Evolutionary conservation across 1,284 basidiomycete genomes (phyloP).

Genomic region (Leccinum subspadiceum): DNA sequence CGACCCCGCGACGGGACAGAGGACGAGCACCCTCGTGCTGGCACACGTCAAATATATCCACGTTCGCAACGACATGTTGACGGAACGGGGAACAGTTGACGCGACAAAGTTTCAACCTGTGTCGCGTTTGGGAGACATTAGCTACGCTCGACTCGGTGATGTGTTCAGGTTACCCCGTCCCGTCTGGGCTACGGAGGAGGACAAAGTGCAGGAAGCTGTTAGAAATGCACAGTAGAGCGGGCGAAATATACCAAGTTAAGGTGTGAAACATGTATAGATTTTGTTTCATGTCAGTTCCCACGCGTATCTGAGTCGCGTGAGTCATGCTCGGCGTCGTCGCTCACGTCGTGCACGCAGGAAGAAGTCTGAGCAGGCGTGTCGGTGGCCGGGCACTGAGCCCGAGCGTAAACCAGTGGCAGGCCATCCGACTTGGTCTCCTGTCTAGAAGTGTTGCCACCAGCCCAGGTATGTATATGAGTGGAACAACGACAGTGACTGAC

Average conservation of each 20-base stretch:
- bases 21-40: slow-evolving; percentile 49
- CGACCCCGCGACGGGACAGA: slow-evolving; percentile 37
- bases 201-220: slow-evolving; percentile 19
- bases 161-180: slow-evolving; percentile 48
- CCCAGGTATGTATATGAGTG: neutral
- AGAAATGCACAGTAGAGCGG: neutral
- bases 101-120: slow-evolving; percentile 52
- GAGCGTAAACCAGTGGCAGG: neutral
- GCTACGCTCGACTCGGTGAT: slow-evolving; percentile 46
- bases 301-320: too few species aligned
- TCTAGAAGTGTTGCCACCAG: neutral
- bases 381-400: neutral
- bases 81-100: slow-evolving; percentile 43
- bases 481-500: neutral
- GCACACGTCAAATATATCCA: slow-evolving; percentile 65
- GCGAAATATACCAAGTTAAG: too few species aligned
- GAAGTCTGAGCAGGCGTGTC: too few species aligned
- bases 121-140: slow-evolving; percentile 55
- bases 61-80: slow-evolving; percentile 50
- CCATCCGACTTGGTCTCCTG: slow-evolving; percentile 44
- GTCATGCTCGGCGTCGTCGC: neutral
- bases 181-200: slow-evolving; percentile 48
- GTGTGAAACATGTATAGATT: too few species aligned
- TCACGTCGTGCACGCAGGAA: neutral
- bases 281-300: neutral